phyloP scores from a whole-genome alignment of 257 asterid species.

The Datura wrightii region DNA sequence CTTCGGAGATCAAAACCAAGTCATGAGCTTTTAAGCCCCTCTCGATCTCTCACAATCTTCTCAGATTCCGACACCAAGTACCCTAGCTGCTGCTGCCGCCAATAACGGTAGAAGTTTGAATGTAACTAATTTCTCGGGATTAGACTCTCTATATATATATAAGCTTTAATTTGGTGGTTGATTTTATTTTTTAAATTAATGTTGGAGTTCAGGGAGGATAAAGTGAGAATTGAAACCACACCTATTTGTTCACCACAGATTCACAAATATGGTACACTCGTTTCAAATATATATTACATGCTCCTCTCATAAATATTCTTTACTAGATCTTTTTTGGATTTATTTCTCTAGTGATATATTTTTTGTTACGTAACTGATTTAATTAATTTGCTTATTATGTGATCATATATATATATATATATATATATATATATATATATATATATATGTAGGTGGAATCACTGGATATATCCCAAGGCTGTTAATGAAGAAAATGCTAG shows the following conservation, averaged over 20 bases:
- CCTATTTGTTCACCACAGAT: no score
- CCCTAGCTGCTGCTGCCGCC: conserved; percentile 37
- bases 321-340: conserved; percentile 38
- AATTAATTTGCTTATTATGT: background rate
- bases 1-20: conserved; percentile 66
- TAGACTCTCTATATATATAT: background rate
- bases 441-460: conserved; percentile 50
- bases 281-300: no score
- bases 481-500: conserved; percentile 56
- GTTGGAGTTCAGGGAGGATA: no score
- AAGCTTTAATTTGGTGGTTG: no score
- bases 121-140: conserved; percentile 33
- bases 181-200: no score
- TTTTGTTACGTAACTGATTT: background rate
- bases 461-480: conserved; percentile 53
- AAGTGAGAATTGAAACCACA: no score
- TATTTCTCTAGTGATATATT: conserved; percentile 18
- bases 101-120: conserved; percentile 29
- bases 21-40: conserved; percentile 56
- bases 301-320: no score
- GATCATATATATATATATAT: background rate
- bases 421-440: no score
- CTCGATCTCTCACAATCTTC: conserved; percentile 37
- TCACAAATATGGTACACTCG: no score
- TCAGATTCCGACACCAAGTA: conserved; percentile 34